Evolutionary conservation across 1,139 yeast species (phyloP), one percentile per base, ranked within the genome.

Genomic region (Scheffersomyces insectosa): DNA sequence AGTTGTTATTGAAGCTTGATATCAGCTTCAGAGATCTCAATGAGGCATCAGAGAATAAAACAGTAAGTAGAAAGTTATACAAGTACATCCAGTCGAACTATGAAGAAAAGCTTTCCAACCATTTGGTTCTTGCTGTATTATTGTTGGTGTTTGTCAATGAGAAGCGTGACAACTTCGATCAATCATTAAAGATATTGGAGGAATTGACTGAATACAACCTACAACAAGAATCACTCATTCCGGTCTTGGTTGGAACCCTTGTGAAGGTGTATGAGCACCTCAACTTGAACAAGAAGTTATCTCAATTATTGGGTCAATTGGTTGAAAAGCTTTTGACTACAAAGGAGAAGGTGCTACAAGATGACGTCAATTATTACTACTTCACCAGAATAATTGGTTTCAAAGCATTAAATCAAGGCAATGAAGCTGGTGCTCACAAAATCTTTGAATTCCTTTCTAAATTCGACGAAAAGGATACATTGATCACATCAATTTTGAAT

Each of bases 311-410:
- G 39, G 57, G 52, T 7, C 47, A 48, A 14, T 54, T 68, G 16
- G 50, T 59, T 39, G 59, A 59, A 7, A 56, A 55, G 38, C 52
- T 62, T 14, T 41, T 56, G 11, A 42, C 49, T 10, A 51, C 56
- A 1, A 50, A 60, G 27, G 48, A 57, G 47, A 50, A 53, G 37
- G 34, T 55, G 13, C 52, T 63, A 15, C 57, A 59, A 20, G 59
- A 45, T 3, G 60, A 61, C 45, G 38, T 49, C 10, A 44, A 50
- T 33, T 57, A 67, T 40, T 64, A 60, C 42, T 63, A 69, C 39
- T 77, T 77, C 47, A 68, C 76, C 54, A 78, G 74, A 48, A 68
- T 70, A 37, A 56, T 81, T 37, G 81, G 77, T 0, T 72, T 82
- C 50, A 75, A 79, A 49, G 63, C 75, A 40, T 62, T 70, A 43